Evolutionary conservation across 2,329 filamentous ascomycete species (phyloP).

Genomic region (Podosphaera fusca): DNA sequence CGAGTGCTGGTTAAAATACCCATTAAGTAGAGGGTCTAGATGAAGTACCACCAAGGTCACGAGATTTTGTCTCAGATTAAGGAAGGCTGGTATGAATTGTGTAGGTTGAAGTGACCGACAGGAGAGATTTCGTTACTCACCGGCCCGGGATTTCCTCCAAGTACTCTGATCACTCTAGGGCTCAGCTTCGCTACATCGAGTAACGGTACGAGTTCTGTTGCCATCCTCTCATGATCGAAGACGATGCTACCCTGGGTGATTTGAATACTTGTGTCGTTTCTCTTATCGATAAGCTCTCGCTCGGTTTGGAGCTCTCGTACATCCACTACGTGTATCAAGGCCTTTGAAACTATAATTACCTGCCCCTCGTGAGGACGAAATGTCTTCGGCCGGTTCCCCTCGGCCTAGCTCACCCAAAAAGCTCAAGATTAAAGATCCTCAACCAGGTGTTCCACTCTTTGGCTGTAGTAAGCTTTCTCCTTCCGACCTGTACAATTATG

Average conservation of each 20-base stretch:
- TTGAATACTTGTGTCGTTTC: background rate
- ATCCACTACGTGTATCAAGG: background rate
- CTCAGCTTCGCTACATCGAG: slow-evolving; percentile 59
- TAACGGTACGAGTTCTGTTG: slow-evolving; percentile 20
- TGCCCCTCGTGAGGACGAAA: background rate
- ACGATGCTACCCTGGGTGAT: no score
- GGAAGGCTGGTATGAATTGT: background rate
- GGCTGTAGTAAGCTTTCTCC: slow-evolving; percentile 32
- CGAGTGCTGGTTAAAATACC: background rate
- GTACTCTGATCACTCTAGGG: slow-evolving; percentile 54
- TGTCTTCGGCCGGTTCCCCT: slow-evolving; percentile 4
- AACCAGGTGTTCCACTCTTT: slow-evolving; percentile 34
- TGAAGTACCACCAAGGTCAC: background rate
- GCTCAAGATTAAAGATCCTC: slow-evolving; percentile 33
- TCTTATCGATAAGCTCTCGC: background rate
- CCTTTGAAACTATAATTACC: background rate
- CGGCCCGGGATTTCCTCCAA: slow-evolving; percentile 82
- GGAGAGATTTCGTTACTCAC: slow-evolving; percentile 18
- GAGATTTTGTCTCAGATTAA: no score
- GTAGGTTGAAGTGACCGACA: background rate
- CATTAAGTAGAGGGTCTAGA: background rate
- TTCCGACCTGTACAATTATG: slow-evolving; percentile 1
- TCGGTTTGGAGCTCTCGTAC: background rate
- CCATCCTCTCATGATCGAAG: slow-evolving; percentile 7
- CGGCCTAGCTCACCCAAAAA: slow-evolving; percentile 13